phyloP scores from a whole-genome alignment of 371 early-diverging fungal species.

The Mortierella sp. region DNA sequence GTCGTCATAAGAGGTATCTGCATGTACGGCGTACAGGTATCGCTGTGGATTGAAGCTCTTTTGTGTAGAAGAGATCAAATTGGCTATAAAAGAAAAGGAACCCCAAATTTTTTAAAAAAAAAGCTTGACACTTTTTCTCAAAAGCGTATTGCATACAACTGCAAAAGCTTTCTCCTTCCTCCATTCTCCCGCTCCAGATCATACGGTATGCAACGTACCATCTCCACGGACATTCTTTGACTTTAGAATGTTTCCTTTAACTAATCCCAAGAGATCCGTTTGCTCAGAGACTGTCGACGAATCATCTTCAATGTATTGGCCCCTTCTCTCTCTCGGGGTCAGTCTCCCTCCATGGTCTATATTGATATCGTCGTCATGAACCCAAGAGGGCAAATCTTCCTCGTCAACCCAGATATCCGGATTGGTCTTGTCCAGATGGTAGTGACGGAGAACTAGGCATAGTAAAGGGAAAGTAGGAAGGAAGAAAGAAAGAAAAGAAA shows the following conservation, averaged over 20 bases:
- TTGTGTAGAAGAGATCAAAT: conserved; percentile 47
- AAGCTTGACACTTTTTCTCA: neutral
- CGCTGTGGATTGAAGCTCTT: conserved; percentile 84
- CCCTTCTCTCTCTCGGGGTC: conserved; percentile 33
- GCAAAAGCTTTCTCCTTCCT: too few relatives aligned
- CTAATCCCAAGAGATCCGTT: conserved; percentile 42
- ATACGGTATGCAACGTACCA: conserved; percentile 12
- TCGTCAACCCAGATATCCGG: conserved; percentile 55
- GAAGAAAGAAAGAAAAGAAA: neutral
- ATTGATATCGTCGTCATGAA: conserved; percentile 47
- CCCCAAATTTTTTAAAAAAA: neutral
- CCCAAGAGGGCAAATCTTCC: conserved; percentile 56
- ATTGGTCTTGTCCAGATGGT: conserved; percentile 49
- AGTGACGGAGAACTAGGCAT: conserved; percentile 43
- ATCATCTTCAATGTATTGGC: conserved; percentile 24
- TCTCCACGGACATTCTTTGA: conserved; percentile 50
- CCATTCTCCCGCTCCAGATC: too few relatives aligned
- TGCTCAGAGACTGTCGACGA: conserved; percentile 35
- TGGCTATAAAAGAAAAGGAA: conserved; percentile 13
- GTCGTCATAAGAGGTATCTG: conserved; percentile 84
- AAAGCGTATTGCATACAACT: neutral
- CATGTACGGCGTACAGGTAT: conserved; percentile 89
- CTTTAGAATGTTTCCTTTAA: conserved; percentile 46
- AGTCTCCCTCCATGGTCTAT: conserved; percentile 35
- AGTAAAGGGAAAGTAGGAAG: neutral